Percentiles rank a stretch among this genome's conserved stretches.
These are phyloP conservation scores for Syzygium aromaticum DNA, from an alignment of 345 rosid species.

Conservation along the genomic window DNA sequence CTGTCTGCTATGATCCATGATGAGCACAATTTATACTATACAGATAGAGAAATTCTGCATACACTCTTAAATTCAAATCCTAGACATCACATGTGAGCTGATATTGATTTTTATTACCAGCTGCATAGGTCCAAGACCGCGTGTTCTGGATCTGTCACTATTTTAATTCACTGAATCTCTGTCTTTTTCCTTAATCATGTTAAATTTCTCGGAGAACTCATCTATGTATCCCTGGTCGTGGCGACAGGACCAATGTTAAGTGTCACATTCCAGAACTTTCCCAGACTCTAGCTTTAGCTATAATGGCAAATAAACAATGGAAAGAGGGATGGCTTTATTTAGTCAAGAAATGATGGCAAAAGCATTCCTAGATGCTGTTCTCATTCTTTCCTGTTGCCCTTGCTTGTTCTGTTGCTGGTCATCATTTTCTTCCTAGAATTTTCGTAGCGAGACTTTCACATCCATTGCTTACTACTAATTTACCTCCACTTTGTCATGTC, in stretches of 20 bases:
- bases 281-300: neutral
- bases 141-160: neutral
- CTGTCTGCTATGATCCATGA: neutral
- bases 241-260: neutral
- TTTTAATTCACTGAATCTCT: neutral
- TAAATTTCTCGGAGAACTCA: neutral
- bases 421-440: neutral
- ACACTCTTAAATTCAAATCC: neutral
- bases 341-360: neutral
- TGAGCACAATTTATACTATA: neutral
- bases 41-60: neutral
- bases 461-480: neutral
- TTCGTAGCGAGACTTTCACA: neutral
- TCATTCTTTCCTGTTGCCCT: neutral
- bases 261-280: neutral
- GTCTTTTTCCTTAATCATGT: neutral
- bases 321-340: neutral
- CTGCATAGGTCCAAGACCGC: neutral
- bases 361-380: neutral
- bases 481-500: neutral
- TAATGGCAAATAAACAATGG: neutral
- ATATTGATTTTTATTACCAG: neutral
- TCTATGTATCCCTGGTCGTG: neutral
- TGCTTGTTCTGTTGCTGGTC: neutral
- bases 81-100: neutral